A percentile compares a stretch with the other conserved stretches of the same genome.
Evolutionary conservation across 345 rosid species (phyloP).

Genomic region (Euphorbia lathyris): DNA sequence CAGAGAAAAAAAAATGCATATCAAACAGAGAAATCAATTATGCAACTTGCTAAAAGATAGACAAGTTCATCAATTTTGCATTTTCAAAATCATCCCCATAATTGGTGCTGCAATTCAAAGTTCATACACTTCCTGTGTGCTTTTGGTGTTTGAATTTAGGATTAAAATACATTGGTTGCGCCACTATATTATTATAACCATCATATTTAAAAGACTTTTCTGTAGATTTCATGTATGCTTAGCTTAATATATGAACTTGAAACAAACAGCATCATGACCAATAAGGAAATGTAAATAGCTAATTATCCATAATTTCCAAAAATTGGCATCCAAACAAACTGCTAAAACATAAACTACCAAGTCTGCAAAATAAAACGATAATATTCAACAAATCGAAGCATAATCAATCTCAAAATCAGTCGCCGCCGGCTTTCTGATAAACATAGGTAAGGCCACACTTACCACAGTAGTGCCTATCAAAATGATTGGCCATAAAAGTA

Average conservation of each 20-base stretch:
- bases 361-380: neutral
- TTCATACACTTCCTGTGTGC: no score
- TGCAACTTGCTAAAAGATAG: no score
- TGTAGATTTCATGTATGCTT: no score
- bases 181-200: no score
- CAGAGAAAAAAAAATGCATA: no score
- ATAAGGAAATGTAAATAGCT: neutral
- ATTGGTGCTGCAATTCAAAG: no score
- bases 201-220: no score
- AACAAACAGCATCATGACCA: neutral
- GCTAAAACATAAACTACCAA: neutral
- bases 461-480: constrained; percentile 29
- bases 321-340: neutral
- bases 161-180: no score
- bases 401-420: neutral
- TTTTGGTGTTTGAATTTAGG: no score
- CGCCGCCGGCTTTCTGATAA: constrained; percentile 25
- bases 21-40: no score
- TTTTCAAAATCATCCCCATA: no score
- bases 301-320: constrained; percentile 1
- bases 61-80: no score
- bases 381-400: neutral
- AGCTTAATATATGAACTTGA: neutral
- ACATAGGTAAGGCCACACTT: constrained; percentile 32
- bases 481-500: constrained; percentile 25